A percentile compares a stretch with the other conserved stretches of the same genome.
Conservation (phyloP, 2,329 filamentous ascomycete genomes). For the Colletotrichum sp. region DNA sequence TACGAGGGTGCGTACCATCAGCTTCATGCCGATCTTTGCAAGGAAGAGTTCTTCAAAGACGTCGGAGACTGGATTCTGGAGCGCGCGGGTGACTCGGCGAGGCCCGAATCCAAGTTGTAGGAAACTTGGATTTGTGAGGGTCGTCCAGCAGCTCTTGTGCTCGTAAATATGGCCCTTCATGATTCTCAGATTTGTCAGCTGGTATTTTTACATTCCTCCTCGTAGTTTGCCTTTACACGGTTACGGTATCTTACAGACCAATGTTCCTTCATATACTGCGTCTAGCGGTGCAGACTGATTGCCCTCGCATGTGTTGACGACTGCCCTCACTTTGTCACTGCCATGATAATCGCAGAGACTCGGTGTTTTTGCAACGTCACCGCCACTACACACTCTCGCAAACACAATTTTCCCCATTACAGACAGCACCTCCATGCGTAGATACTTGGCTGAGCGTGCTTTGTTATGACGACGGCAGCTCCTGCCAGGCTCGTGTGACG, state of each 20-base stretch:
- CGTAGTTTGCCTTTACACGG: not conserved
- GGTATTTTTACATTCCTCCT: not conserved
- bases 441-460: not conserved
- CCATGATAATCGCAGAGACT: not conserved
- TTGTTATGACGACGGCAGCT: not conserved
- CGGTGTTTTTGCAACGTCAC: not conserved
- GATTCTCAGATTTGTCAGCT: not conserved
- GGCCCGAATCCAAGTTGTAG: conserved; percentile 41
- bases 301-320: not conserved
- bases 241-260: not conserved
- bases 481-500: not conserved
- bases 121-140: not conserved
- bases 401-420: not conserved
- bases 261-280: not conserved
- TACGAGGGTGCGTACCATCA: conserved; percentile 85
- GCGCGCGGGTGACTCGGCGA: conserved; percentile 23
- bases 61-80: conserved; percentile 70
- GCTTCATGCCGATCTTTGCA: conserved; percentile 64
- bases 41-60: conserved; percentile 61
- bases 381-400: not conserved
- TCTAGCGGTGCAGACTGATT: not conserved
- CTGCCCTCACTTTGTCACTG: not conserved
- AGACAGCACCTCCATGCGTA: not conserved
- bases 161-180: not conserved
- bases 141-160: not conserved